Base-by-base conservation (phyloP, 108 stramenopile genomes). In the Parietichytrium sp. region DNA sequence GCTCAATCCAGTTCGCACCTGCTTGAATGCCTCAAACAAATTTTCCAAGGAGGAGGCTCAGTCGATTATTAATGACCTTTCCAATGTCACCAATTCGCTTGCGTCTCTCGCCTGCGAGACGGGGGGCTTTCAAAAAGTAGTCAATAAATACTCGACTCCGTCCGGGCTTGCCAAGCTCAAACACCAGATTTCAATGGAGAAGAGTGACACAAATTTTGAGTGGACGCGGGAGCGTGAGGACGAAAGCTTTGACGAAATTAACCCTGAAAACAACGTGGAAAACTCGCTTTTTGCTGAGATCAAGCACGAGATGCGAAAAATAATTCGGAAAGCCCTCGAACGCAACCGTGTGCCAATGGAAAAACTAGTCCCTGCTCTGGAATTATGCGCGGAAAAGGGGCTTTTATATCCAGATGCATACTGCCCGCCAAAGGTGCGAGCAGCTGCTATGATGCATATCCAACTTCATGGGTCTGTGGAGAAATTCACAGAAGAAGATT, bases 361-460 rank as follows among this genome's bases (percentile, higher is more conserved):
- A 10, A 33, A 33, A n/a, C 45, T 33, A 16, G 45, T 72, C 20
- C 38, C 36, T n/a, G 15, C 61, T 25, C 36, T 72, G 61, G 61
- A 72, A 1, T 20, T 72, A 10, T 33, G 38, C 10, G 61, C 61
- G 42, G 38, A 42, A 6, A 16, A 18, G 36, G 61, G 61, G 10
- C 38, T 72, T 23, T 33, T 20, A 6, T 45, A 33, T 0, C 61
- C 61, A 7, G 61, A 72, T 20, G 38, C 61, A 6, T 72, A 72
- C 61, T 72, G 45, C 61, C 61, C 61, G 29, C 61, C 61, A 6
- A 6, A 33, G 61, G 38, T 42, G 10, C 61, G 61, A 18, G 61
- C 61, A 7, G 61, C 61, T 27, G 61, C 61, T 25, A 45, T 72
- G 20, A 72, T 72, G 0, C 61, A 72, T 1, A 72, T 72, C 38